Evolutionary conservation across 2,329 filamentous ascomycete genomes (phyloP), one percentile per base, ranked within the genome.

Genomic region (Phymatotrichopsis omnivora): DNA sequence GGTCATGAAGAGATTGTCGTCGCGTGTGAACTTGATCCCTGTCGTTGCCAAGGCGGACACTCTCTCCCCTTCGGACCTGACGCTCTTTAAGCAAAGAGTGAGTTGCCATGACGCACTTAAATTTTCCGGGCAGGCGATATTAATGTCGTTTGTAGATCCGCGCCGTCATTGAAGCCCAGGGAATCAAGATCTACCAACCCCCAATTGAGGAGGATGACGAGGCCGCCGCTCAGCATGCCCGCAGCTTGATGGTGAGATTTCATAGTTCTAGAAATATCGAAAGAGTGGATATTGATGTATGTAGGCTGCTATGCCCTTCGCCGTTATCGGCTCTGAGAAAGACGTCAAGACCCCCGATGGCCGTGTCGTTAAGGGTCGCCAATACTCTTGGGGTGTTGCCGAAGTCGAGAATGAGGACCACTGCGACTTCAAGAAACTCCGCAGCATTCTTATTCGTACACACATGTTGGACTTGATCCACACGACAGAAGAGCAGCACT

Each of bases 351-450:
- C 87, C 44, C 75, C 79, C 60, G 91, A 98, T 62, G 86, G 85
- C 61, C 89, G 89, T 65, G 93, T 94, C 56, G 87, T 96, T 66
- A 98, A 98, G 78, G 91, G 91, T 57, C 86, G 91, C 55, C 93
- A 98, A 68, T 98, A 98, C 71, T 85, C 86, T 45, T 98, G 91
- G 91, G 91, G 91, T 74, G 91, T 98, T 60, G 91, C 91, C 52
- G 91, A 98, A 68, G 91, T 98, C 41, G 91, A 98, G 76, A 98
- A 98, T 64, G 91, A 98, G 71, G 91, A 98, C 65, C 91, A 98
- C 75, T 98, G 91, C 70, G 91, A 98, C 69, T 98, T 98, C 76
- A 98, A 98, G 82, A 98, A 98, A 75, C 82, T 98, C 55, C 87
- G 91, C 61, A 94, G 89, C 37, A 96, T 98, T 62, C 75, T 98